Base-by-base conservation (phyloP, 345 rosid species). In the Salix purpurea region DNA sequence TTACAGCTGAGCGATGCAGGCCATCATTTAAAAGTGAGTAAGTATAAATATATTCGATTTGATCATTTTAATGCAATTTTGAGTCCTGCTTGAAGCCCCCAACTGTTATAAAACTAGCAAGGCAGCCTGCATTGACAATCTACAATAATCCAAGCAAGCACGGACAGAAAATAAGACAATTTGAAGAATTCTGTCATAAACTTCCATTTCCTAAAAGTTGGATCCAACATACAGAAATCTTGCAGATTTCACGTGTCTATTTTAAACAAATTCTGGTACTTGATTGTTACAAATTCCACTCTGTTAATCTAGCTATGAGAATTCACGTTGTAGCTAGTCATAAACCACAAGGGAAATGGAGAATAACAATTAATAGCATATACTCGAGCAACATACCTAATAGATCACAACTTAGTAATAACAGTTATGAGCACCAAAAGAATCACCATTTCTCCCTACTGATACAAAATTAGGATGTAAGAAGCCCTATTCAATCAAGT, bases 401-500 rank as follows among this genome's bases (percentile, higher is more conserved):
- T 16, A 39, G 34, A 21, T 34, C 61, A 24, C 79, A 61, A 39
- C 76, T 72, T 65, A 76, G 32, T 52, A 56, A 76, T 46, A 65
- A 64, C 74, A 77, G 62, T 26, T 71, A 58, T 54, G 75, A 48
- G 79, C 84, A 76, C 78, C 85, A 86, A 89, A 84, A 85, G 87
- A 91, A 87, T 87, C 71, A 74, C 83, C 87, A 81, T 72, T 75
- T 72, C 74, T 77, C 76, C 81, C 83, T 83, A 84, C 52, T 15
- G 52, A 75, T 83, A 86, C 88, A 89, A 85, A 88, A 89, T 84
- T 84, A 85, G 85, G 75, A 80, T 72, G 83, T 80, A 70, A 78
- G 79, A 77, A 68, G 79, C 60, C 48, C 79, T 77, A 72, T 30
- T 28, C 8, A 8, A 66, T 56, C 71, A 78, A 66, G 74, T 23